phyloP scores from a whole-genome alignment of 768 basidiomycete species.

The Porphyrellus cyaneotinctus region DNA sequence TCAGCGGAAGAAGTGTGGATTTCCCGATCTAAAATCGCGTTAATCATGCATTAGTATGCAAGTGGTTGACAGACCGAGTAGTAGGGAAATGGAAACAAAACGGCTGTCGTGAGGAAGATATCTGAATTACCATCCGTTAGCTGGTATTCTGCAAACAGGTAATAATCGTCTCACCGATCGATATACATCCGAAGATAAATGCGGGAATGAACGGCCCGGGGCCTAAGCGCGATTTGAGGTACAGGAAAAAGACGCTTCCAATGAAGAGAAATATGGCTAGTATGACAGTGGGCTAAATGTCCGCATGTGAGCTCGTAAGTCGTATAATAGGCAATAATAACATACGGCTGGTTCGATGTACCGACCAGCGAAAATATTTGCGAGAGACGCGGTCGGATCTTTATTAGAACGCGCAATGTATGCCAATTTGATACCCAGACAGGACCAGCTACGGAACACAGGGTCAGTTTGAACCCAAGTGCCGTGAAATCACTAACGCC shows the following conservation, averaged over 20 bases:
- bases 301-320: neutral
- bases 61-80: conserved; percentile 40
- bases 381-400: conserved; percentile 35
- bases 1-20: conserved; percentile 52
- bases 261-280: conserved; percentile 60
- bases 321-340: neutral
- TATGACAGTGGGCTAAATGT: conserved; percentile 51
- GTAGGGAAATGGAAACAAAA: conserved; percentile 61
- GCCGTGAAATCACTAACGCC: conserved; percentile 46
- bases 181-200: conserved; percentile 55
- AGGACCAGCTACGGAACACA: conserved; percentile 49
- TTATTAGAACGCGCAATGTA: conserved; percentile 48
- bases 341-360: conserved; percentile 52
- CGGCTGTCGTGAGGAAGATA: conserved; percentile 53
- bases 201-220: conserved; percentile 63
- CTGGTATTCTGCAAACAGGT: neutral
- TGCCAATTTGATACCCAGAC: conserved; percentile 61
- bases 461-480: neutral
- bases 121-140: conserved; percentile 35
- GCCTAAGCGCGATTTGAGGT: conserved; percentile 53
- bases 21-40: conserved; percentile 41
- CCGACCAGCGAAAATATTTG: conserved; percentile 43
- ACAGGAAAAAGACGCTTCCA: conserved; percentile 54
- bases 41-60: neutral
- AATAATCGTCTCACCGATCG: conserved; percentile 41